Evolutionary conservation across 768 basidiomycete species (phyloP), one percentile per base, ranked within the genome.

Genomic region (Coprinopsis cinerea): DNA sequence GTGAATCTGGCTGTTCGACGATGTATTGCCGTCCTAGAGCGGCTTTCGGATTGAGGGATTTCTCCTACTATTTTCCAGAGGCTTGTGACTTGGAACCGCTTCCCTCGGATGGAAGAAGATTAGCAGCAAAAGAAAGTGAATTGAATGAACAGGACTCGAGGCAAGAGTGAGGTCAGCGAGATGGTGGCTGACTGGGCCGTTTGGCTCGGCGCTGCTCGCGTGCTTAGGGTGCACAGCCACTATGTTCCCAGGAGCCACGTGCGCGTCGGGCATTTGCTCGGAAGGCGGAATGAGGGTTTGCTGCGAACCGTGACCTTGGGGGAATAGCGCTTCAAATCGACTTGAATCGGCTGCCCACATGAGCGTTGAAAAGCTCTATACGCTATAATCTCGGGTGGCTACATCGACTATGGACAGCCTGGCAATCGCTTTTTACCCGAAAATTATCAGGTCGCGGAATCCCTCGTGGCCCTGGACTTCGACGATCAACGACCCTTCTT

Each of bases 391-490:
- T 43, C 41, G 41, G 41, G 22, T 25, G 22, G 22, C 22, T 24
- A 10, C 41, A 23, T 43, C 23, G 41, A 24, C 41, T 23, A 43
- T 7, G 9, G 41, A 43, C 41, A 43, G 24, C 41, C 41, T 24
- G 41, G 41, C 20, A 43, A 24, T 23, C 41, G 24, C 9, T 45
- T n/a, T 45, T 45, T 45, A 45, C 25, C 44, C 44, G 44, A 45
- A 45, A 30, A 30, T 45, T 45, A 45, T n/a, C 44, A 45, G 44
- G 6, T 10, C 4, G 28, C 44, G 22, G 4, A 4, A 45, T 45
- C 44, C 44, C 44, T 45, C 44, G 44, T 45, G 44, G 44, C 44
- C 44, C 11, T 28, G 9, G 44, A 20, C 15, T 32, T 45, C 27
- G 25, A 11, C 7, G 11, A 11, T 18, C 18, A 11, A 7, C 37